Conservation (phyloP, 495 filamentous ascomycete genomes). For the Beverwykella pulmonaria region DNA sequence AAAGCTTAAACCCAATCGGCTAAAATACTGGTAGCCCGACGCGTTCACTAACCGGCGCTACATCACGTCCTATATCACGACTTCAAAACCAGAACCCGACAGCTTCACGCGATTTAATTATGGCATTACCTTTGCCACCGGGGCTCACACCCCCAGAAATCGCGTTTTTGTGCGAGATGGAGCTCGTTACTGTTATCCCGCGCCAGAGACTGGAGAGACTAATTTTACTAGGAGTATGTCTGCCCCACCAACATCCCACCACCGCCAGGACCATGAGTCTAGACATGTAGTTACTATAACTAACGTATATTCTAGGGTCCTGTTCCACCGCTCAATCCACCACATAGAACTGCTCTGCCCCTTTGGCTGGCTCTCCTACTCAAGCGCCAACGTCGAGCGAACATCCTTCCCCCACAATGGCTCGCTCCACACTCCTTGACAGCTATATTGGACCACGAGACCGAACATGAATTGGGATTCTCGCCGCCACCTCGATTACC, state of each 20-base stretch:
- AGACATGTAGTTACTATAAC: background rate
- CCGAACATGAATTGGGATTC: conserved; percentile 67
- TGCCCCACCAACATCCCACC: conserved; percentile 10
- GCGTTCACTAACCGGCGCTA: background rate
- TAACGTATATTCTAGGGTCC: conserved; percentile 61
- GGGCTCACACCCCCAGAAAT: conserved; percentile 88
- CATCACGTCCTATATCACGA: background rate
- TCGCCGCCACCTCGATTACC: conserved; percentile 71
- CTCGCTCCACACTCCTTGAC: conserved; percentile 71
- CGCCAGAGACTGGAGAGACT: conserved; percentile 87
- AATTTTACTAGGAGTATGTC: conserved; percentile 77
- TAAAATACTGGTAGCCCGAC: conserved; percentile 23
- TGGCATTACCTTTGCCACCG: conserved; percentile 81
- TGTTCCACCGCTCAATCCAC: conserved; percentile 73
- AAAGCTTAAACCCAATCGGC: conserved; percentile 6
- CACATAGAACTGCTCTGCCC: conserved; percentile 76
- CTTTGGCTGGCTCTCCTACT: conserved; percentile 98
- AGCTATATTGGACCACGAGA: conserved; percentile 78
- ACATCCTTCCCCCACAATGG: conserved; percentile 91
- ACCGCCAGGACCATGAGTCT: background rate
- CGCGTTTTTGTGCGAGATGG: conserved; percentile 96
- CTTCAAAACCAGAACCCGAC: conserved; percentile 23
- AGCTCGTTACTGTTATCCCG: conserved; percentile 87
- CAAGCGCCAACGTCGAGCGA: conserved; percentile 91
- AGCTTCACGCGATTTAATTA: conserved; percentile 44